phyloP scores from a whole-genome alignment of 768 basidiomycete species.

The Jaapia argillacea region DNA sequence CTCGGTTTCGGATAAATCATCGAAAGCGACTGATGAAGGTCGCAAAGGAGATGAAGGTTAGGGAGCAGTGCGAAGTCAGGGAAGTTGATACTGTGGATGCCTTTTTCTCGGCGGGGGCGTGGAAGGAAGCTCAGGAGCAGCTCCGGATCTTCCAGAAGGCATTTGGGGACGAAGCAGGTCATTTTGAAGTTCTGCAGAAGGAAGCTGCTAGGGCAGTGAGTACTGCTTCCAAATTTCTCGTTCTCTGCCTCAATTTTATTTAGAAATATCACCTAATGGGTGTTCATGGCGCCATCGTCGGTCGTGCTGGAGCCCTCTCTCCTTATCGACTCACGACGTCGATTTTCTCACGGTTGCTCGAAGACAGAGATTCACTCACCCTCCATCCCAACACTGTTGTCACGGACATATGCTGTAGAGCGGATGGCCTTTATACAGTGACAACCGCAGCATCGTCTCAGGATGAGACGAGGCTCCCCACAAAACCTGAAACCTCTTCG shows the following conservation, averaged over 20 bases:
- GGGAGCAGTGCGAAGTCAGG: conserved; percentile 45
- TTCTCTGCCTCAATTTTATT: background rate
- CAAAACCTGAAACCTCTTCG: too few species aligned
- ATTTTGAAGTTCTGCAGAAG: conserved; percentile 14
- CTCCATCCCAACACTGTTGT: background rate
- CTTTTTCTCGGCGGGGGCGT: conserved; percentile 36
- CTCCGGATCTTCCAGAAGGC: conserved; percentile 36
- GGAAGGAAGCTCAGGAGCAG: conserved; percentile 30
- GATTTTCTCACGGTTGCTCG: conserved; percentile 39
- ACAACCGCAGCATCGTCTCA: too few species aligned
- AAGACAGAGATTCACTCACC: background rate
- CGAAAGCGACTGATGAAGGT: conserved; percentile 34
- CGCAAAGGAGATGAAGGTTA: conserved; percentile 41
- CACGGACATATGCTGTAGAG: too few species aligned
- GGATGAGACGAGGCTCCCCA: too few species aligned
- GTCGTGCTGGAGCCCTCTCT: conserved; percentile 51
- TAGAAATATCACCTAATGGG: conserved; percentile 42
- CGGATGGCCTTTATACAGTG: too few species aligned
- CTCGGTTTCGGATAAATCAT: conserved; percentile 54
- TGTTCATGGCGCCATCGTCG: conserved; percentile 40
- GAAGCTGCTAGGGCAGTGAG: background rate
- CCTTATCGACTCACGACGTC: conserved; percentile 62
- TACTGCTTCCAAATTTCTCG: background rate
- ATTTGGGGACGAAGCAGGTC: conserved; percentile 35
- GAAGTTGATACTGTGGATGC: conserved; percentile 50